These are phyloP conservation scores for Xylaria sp. DNA, from an alignment of 2,329 filamentous ascomycete species.

Conservation along the genomic window DNA sequence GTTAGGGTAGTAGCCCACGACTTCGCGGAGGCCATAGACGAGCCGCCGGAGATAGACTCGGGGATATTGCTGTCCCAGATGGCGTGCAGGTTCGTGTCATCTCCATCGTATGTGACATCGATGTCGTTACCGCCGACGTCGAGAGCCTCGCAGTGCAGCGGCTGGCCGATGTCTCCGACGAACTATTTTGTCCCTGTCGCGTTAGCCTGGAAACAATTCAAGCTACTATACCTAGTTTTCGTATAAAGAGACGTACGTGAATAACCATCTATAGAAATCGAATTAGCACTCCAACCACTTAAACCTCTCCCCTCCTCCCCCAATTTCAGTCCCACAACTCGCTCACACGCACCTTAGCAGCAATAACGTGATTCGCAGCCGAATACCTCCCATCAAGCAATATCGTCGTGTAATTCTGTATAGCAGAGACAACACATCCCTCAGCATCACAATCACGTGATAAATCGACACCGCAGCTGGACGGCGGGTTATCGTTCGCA, in stretches of 20 bases:
- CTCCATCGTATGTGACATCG: conserved; percentile 61
- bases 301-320: background rate
- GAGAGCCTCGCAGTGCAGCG: conserved; percentile 63
- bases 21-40: conserved; percentile 50
- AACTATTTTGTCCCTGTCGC: conserved; percentile 48
- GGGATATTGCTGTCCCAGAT: conserved; percentile 71
- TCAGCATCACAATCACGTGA: conserved; percentile 68
- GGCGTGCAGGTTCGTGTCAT: conserved; percentile 66
- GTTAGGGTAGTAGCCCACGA: conserved; percentile 53
- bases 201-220: background rate
- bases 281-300: conserved; percentile 22
- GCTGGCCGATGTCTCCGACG: conserved; percentile 65
- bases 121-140: conserved; percentile 67
- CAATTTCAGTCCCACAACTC: background rate
- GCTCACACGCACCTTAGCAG: conserved; percentile 51
- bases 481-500: conserved; percentile 70
- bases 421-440: conserved; percentile 70
- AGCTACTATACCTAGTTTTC: background rate
- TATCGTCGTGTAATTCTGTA: conserved; percentile 52
- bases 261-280: conserved; percentile 44
- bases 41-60: conserved; percentile 55
- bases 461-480: conserved; percentile 65
- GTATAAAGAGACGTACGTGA: conserved; percentile 41
- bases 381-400: conserved; percentile 43
- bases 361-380: conserved; percentile 47